Base-by-base conservation (phyloP, 129 eudicot species). In the Smallanthus sonchifolius region DNA sequence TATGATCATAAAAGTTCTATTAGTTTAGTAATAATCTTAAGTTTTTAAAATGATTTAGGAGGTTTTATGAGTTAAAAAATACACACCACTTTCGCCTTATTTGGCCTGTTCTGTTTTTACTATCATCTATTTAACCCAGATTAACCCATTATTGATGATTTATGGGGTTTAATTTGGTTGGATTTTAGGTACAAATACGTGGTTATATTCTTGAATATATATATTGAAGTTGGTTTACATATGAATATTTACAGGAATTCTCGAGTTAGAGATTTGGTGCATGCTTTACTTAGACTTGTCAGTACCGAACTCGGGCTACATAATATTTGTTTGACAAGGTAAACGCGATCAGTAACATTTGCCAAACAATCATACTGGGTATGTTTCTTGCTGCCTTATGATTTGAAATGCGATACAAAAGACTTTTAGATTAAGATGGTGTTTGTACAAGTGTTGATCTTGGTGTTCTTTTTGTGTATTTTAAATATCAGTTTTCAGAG, bases 261-360 rank as follows among this genome's bases (percentile, higher is more conserved):
- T 34, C 74, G 86, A 75, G 88, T 91, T 54, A 85, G 99, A 85
- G 96, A 95, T 80, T 86, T 91, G 81, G 96, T 95, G 60, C 96
- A 87, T 73, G 92, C 84, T 11, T 78, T 85, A 71, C 89, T 95
- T 67, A 86, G 88, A 80, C 93, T 88, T 51, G 83, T 87, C 59
- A 70, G 92, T 32, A 75, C 76, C 6, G 88, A 91, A 43, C 78
- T 95, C 66, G 96, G 91, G 10, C 76, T 95, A 55, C 77, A 84
- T 47, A 87, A 85, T 20, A 75, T 79, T 56, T 35, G 81, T 20
- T 76, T 75, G 54, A 70, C 81, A 57, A 65, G 44, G 10, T 81
- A 32, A 81, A 20, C 9, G 36, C 65, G 45, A 16, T 7, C 17
- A 52, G 35, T 11, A 39, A 5, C 40, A 67, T 32, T n/a, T 4